A percentile compares a stretch with the other conserved stretches of the same genome.
Conservation (phyloP, 768 basidiomycete species). For the Gyrodon lividus region DNA sequence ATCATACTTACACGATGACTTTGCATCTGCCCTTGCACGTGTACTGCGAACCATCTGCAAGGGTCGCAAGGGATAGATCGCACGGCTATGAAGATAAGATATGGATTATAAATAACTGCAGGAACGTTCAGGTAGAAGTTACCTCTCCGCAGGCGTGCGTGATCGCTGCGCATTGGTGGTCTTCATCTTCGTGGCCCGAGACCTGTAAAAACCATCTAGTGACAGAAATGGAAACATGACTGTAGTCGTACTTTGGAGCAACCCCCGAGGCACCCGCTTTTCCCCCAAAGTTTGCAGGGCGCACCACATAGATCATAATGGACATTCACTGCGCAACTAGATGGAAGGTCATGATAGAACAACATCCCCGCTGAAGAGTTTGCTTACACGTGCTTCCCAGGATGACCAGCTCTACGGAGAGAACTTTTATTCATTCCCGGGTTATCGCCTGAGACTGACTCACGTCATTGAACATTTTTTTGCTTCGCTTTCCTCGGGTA, state of each 20-base stretch:
- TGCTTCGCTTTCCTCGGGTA: slow-evolving; percentile 27
- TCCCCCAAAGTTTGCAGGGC: slow-evolving; percentile 44
- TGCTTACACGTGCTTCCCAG: slow-evolving; percentile 52
- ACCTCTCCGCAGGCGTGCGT: slow-evolving; percentile 58
- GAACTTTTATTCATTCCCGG: not conserved
- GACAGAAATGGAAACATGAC: not conserved
- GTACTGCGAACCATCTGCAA: slow-evolving; percentile 28
- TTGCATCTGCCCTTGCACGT: slow-evolving; percentile 44
- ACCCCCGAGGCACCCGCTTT: slow-evolving; percentile 48
- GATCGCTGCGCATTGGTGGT: slow-evolving; percentile 51
- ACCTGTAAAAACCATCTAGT: slow-evolving; percentile 33
- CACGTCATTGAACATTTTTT: slow-evolving; percentile 47
- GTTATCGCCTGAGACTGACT: slow-evolving; percentile 18
- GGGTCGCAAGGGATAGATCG: slow-evolving; percentile 30
- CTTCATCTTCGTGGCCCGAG: slow-evolving; percentile 44
- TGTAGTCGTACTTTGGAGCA: slow-evolving; percentile 47
- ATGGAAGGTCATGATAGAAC: not conserved
- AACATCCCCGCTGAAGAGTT: slow-evolving; percentile 2
- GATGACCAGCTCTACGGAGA: slow-evolving; percentile 50
- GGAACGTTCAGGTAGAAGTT: not conserved
- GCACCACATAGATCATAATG: slow-evolving; percentile 63
- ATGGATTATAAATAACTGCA: not conserved
- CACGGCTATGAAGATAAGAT: slow-evolving; percentile 38
- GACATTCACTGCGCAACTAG: slow-evolving; percentile 49
- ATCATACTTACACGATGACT: slow-evolving; percentile 37